Evolutionary conservation across 306 rosid genomes (phyloP).

Genomic region (Abrus pulchellus): DNA sequence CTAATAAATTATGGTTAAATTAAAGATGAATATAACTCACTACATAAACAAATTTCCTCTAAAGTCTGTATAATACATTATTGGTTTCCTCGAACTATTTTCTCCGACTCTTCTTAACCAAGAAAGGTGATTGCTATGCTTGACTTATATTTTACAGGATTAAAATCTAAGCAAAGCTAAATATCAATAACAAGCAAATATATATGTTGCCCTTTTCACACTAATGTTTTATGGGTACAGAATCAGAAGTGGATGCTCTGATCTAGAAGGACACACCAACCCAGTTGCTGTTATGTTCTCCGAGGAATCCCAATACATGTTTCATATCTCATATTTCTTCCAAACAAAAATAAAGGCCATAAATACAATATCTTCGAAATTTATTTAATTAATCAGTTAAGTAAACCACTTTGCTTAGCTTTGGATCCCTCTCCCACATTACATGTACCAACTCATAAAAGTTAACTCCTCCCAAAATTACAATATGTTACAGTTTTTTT

Average conservation of each 20-base stretch:
- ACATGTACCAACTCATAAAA: background rate
- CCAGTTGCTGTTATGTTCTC: background rate
- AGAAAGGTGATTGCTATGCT: constrained; percentile 48
- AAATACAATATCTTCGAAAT: background rate
- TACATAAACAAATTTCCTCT: background rate
- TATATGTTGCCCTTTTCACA: constrained; percentile 10
- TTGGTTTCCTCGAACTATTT: background rate
- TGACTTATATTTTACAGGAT: constrained; percentile 52
- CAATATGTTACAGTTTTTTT: background rate
- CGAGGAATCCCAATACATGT: constrained; percentile 4
- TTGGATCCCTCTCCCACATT: constrained; percentile 34
- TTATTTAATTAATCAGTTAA: background rate
- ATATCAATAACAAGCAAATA: background rate
- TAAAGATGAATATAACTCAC: background rate
- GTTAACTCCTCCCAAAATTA: background rate
- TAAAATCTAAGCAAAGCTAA: constrained; percentile 52
- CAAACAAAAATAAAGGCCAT: background rate
- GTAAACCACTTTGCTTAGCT: background rate
- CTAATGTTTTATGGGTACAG: background rate
- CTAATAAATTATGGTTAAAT: background rate
- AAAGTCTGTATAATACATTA: constrained; percentile 3
- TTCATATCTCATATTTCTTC: background rate
- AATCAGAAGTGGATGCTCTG: background rate
- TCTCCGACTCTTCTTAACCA: constrained; percentile 36
- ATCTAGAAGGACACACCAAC: constrained; percentile 46